Evolutionary conservation across 495 filamentous ascomycete genomes (phyloP), one percentile per base, ranked within the genome.

Genomic region (Extremus antarcticus): DNA sequence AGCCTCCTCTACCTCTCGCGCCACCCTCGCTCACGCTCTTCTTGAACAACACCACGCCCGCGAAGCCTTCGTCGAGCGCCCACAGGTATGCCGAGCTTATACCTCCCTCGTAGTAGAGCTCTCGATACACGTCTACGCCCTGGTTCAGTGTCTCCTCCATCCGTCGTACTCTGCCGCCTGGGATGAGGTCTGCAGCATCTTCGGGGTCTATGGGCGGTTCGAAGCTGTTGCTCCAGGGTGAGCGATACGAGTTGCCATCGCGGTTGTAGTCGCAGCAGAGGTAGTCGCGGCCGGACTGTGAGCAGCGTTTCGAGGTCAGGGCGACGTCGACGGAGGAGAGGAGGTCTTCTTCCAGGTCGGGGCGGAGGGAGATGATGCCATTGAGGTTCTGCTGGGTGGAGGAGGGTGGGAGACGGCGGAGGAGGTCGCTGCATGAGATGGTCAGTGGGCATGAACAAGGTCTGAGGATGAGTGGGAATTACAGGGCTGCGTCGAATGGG

Each of bases 181-280:
- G 69, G 11, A 64, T 58, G 10, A 70, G 63, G 16, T 66, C 70
- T 43, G 67, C 79, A 35, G 61, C 68, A 39, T 81, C 77, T n/a
- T 83, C 82, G 17, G 71, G 70, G 19, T 66, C 66, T 21, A 91
- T 75, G 19, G 85, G 84, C 0, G 91, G 92, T 65, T 96, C 89
- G 67, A 97, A 99, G 71, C 96, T 88, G 71, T 96, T 96, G 74
- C 84, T 90, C 92, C 92, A 99, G 29, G 92, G 92, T 58, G 87
- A 92, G 29, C 92, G 86, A 76, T 94, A 94, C 72, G 84, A 90
- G 70, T 96, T 92, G 50, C 94, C 94, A 72, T 99, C 92, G 50
- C 92, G 89, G 77, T 99, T 99, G 76, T 97, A 99, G 77, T 99
- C 92, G 76, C 92, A 99, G 58, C 95, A 87, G 40, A 99, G 81